These are phyloP conservation scores for Thelonectria rubi DNA, from an alignment of 2,329 filamentous ascomycete species.

Conservation along the genomic window DNA sequence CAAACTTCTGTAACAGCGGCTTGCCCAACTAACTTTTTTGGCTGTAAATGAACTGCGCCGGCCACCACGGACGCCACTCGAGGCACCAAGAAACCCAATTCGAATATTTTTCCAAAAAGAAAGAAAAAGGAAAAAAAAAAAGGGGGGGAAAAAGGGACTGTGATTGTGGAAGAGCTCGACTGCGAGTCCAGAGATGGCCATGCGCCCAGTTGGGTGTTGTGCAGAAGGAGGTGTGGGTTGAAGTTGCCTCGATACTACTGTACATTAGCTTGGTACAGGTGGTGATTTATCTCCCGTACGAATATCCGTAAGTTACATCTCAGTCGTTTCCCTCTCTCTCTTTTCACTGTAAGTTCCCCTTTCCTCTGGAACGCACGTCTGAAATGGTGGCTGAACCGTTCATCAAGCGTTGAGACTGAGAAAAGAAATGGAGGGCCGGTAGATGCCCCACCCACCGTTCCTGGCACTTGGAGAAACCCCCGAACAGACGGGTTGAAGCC, in stretches of 20 bases:
- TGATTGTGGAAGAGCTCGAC: not conserved
- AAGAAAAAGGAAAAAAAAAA: not conserved
- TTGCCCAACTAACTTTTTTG: not conserved
- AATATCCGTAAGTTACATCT: too few relatives aligned
- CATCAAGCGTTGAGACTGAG: constrained; percentile 3
- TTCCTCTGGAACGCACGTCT: not conserved
- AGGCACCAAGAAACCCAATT: not conserved
- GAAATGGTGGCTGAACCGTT: constrained; percentile 15
- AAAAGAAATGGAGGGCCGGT: not conserved
- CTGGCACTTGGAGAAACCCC: constrained; percentile 1
- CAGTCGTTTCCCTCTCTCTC: not conserved
- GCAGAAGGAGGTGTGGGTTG: constrained; percentile 12
- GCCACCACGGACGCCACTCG: not conserved
- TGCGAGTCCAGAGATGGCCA: not conserved
- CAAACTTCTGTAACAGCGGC: constrained; percentile 3
- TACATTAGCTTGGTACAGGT: not conserved
- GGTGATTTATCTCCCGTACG: not conserved
- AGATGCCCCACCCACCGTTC: constrained; percentile 10
- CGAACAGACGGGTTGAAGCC: constrained; percentile 1
- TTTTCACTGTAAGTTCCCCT: not conserved
- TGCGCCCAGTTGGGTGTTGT: constrained; percentile 10
- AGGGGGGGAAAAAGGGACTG: too few relatives aligned
- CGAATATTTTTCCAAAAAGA: not conserved
- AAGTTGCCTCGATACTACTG: constrained; percentile 7
- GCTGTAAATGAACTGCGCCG: not conserved